Percentiles rank a stretch among this genome's conserved stretches.
Evolutionary conservation across 2,329 filamentous ascomycete genomes (phyloP).

Genomic region (Curvularia spicifera): DNA sequence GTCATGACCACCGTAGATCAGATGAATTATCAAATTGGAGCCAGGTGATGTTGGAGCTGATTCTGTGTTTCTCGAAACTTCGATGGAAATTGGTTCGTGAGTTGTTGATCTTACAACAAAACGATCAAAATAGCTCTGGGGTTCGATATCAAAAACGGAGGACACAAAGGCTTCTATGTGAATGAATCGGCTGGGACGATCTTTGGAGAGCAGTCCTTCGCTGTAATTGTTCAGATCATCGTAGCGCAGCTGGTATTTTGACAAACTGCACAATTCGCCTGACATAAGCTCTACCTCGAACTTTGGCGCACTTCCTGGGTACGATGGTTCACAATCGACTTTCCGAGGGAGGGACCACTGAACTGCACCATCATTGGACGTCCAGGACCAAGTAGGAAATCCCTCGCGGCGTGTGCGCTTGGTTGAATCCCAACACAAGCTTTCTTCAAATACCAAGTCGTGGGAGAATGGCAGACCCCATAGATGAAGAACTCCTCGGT

Average conservation of each 20-base stretch:
- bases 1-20: background rate
- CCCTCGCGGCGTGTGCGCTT: background rate
- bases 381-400: conserved; percentile 5
- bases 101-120: background rate
- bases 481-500: background rate
- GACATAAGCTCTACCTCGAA: conserved; percentile 1
- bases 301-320: background rate
- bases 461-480: background rate
- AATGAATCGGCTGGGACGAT: background rate
- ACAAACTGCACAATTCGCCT: background rate
- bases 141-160: background rate
- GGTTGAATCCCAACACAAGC: background rate
- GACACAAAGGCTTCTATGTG: background rate
- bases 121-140: no score
- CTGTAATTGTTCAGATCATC: background rate
- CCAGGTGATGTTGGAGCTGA: background rate
- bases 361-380: background rate
- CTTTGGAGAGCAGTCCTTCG: background rate
- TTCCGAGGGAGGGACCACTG: no score
- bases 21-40: background rate
- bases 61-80: background rate
- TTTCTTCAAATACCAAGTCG: background rate
- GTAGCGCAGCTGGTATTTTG: background rate
- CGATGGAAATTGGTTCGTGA: background rate
- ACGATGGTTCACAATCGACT: background rate